Percentiles rank a stretch among this genome's conserved stretches.
phyloP scores from a whole-genome alignment of 306 rosid species.

The Casuarina cunninghamiana region DNA sequence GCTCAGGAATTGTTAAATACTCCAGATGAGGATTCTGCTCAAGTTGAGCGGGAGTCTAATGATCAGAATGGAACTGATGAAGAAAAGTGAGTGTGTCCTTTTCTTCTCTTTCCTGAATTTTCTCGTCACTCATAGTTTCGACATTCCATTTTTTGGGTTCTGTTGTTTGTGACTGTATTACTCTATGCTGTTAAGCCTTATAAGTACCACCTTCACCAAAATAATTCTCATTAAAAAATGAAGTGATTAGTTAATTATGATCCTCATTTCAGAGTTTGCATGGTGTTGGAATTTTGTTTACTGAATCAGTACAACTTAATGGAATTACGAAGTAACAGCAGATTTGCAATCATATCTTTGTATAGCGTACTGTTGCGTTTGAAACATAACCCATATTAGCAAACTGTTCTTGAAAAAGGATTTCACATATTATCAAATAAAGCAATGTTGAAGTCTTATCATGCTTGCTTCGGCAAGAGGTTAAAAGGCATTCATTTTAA shows the following conservation, averaged over 20 bases:
- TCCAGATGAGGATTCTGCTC: constrained; percentile 50
- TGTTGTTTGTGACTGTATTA: not conserved
- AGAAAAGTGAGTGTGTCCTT: constrained; percentile 39
- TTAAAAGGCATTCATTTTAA: not conserved
- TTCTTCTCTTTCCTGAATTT: not conserved
- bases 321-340: not conserved
- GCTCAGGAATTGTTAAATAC: constrained; percentile 64
- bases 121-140: not conserved
- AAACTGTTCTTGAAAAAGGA: not conserved
- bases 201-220: not conserved
- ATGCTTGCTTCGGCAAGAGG: not conserved
- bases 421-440: not conserved
- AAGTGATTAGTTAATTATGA: not conserved
- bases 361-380: not conserved
- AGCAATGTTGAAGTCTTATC: not conserved
- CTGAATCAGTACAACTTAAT: not conserved
- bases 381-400: not conserved
- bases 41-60: constrained; percentile 30
- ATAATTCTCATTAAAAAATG: not conserved
- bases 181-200: not conserved
- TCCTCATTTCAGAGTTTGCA: not conserved
- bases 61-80: constrained; percentile 23
- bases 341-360: constrained; percentile 1
- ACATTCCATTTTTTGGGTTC: not conserved
- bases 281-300: not conserved